Evolutionary conservation across 768 basidiomycete genomes (phyloP).

Genomic region (Pleurotus djamor): DNA sequence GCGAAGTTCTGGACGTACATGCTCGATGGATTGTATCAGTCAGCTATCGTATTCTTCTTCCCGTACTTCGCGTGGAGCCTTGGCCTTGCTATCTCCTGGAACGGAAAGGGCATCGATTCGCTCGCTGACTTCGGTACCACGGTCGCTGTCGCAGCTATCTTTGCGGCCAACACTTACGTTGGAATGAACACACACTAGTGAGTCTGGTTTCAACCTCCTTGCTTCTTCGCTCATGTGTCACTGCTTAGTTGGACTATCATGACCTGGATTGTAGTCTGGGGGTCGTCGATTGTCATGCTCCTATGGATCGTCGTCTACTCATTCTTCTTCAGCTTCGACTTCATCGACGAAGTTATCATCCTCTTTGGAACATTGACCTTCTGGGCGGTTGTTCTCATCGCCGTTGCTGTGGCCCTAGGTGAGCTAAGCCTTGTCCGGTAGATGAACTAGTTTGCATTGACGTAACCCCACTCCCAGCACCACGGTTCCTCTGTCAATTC

Average conservation of each 20-base stretch:
- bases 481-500: conserved; percentile 80
- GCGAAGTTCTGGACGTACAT: conserved; percentile 94
- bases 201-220: conserved; percentile 31
- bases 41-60: conserved; percentile 81
- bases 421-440: conserved; percentile 11
- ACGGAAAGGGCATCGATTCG: conserved; percentile 76
- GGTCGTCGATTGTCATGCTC: conserved; percentile 79
- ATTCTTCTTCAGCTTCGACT: conserved; percentile 69
- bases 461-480: conserved; percentile 43
- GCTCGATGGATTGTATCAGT: conserved; percentile 93
- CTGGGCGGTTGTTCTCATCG: conserved; percentile 77
- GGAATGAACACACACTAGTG: conserved; percentile 89
- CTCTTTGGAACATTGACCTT: conserved; percentile 81
- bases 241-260: conserved; percentile 74
- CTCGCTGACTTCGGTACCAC: conserved; percentile 92
- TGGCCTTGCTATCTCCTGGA: conserved; percentile 67
- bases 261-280: conserved; percentile 79
- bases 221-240: conserved; percentile 7
- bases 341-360: conserved; percentile 67
- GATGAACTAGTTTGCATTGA: neutral
- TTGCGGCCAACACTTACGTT: conserved; percentile 87
- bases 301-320: conserved; percentile 92
- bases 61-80: conserved; percentile 75
- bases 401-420: conserved; percentile 74
- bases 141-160: conserved; percentile 82